phyloP scores from a whole-genome alignment of 805 yeast species.

The Metschnikowia baotianmanensis region DNA sequence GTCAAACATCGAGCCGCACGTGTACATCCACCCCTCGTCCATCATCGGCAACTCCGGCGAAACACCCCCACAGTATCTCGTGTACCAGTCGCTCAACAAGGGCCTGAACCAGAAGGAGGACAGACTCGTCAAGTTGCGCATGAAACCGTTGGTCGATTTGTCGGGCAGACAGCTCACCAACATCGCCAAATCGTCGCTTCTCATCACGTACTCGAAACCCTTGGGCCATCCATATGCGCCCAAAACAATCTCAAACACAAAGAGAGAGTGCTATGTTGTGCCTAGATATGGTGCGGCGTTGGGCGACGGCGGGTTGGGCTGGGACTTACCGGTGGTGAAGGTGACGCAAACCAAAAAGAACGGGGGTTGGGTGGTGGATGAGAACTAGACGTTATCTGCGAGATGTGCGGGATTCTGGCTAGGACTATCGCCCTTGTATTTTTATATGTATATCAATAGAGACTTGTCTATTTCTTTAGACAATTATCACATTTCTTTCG shows the following conservation, averaged over 20 bases:
- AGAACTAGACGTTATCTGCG: neutral
- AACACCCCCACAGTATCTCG: conserved; percentile 75
- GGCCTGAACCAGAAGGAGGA: conserved; percentile 47
- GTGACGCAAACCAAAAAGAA: conserved; percentile 65
- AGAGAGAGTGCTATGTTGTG: conserved; percentile 84
- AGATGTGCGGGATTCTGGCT: too few species aligned
- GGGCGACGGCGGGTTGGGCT: conserved; percentile 83
- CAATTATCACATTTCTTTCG: too few species aligned
- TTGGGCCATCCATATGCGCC: conserved; percentile 89
- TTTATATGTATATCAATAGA: too few species aligned
- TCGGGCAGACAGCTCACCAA: conserved; percentile 73
- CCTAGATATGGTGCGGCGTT: conserved; percentile 85
- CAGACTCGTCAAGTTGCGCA: conserved; percentile 47
- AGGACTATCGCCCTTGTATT: too few species aligned
- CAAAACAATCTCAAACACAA: conserved; percentile 57
- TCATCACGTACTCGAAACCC: conserved; percentile 86
- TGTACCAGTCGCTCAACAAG: conserved; percentile 64
- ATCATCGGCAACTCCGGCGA: conserved; percentile 58
- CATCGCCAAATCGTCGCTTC: conserved; percentile 67
- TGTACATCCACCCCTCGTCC: conserved; percentile 80
- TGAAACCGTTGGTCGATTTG: conserved; percentile 76
- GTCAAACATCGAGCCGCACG: conserved; percentile 47
- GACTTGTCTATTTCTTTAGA: too few species aligned
- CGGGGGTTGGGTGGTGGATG: conserved; percentile 63
- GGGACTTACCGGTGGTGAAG: conserved; percentile 82